Conservation (phyloP, 1,284 basidiomycete genomes). For the Tilletia setariae region DNA sequence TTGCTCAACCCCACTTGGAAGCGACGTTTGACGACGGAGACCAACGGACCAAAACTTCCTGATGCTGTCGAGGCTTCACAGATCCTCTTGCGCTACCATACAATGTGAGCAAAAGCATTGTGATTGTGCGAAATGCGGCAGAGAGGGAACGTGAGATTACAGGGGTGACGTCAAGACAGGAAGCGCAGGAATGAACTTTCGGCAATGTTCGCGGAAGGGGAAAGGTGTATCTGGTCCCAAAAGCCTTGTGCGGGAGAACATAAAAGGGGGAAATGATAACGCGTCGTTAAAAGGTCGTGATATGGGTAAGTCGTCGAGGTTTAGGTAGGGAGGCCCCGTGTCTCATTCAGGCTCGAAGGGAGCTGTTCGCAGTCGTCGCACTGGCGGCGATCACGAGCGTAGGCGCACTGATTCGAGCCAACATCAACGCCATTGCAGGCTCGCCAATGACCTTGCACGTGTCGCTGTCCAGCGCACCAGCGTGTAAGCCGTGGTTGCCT, state of each 20-base stretch:
- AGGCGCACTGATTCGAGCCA: conserved; percentile 23
- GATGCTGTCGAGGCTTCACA: too few relatives aligned
- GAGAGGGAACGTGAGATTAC: not conserved
- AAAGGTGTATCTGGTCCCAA: not conserved
- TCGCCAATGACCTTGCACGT: conserved; percentile 48
- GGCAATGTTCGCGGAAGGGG: not conserved
- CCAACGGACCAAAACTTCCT: too few relatives aligned
- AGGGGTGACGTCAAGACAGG: not conserved
- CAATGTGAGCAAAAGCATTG: too few relatives aligned
- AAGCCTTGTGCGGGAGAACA: not conserved
- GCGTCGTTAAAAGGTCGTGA: not conserved
- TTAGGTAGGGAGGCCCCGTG: not conserved
- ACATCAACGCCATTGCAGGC: conserved; percentile 34
- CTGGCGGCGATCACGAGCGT: conserved; percentile 39
- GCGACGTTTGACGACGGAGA: too few relatives aligned
- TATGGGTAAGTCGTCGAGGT: not conserved
- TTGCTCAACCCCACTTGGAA: too few relatives aligned
- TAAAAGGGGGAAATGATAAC: not conserved
- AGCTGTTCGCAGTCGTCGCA: not conserved
- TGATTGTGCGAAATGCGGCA: too few relatives aligned
- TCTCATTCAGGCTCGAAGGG: not conserved
- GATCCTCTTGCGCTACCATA: too few relatives aligned
- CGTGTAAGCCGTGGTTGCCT: conserved; percentile 8
- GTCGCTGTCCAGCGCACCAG: conserved; percentile 35
- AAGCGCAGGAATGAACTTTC: not conserved